Conservation (phyloP, 768 basidiomycete genomes). For the Xerocomellus amylosporus region DNA sequence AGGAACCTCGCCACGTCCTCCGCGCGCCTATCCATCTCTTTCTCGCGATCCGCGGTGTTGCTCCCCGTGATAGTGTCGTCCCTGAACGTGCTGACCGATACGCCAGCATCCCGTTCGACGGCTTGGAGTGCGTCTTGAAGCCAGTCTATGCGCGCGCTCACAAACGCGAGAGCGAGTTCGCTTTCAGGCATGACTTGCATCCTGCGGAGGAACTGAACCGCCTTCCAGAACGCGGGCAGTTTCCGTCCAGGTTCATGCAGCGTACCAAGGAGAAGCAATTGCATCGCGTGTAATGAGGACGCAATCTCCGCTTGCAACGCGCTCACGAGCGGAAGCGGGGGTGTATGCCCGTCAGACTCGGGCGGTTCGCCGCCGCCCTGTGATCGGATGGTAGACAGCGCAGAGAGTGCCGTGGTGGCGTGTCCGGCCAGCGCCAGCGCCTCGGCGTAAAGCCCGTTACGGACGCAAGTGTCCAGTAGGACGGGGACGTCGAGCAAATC, state of each 20-base stretch:
- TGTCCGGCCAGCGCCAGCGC: conserved; percentile 84
- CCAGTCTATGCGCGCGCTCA: conserved; percentile 67
- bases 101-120: conserved; percentile 41
- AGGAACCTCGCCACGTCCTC: conserved; percentile 76
- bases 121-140: conserved; percentile 57
- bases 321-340: conserved; percentile 30
- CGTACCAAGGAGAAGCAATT: conserved; percentile 70
- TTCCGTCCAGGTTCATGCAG: conserved; percentile 81
- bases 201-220: conserved; percentile 80
- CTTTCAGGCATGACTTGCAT: conserved; percentile 72
- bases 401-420: conserved; percentile 49
- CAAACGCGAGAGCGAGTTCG: conserved; percentile 83
- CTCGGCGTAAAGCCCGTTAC: conserved; percentile 90
- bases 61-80: conserved; percentile 14
- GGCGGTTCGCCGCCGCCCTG: conserved; percentile 31
- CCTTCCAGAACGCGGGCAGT: conserved; percentile 86
- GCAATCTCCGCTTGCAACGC: conserved; percentile 68
- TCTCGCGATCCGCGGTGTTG: conserved; percentile 34
- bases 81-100: conserved; percentile 29
- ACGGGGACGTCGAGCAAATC: conserved; percentile 89
- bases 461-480: conserved; percentile 89
- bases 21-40: conserved; percentile 55
- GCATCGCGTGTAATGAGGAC: conserved; percentile 63
- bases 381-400: conserved; percentile 37
- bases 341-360: conserved; percentile 41